These are phyloP conservation scores for Aureobasidium sp. DNA, from an alignment of 2,329 filamentous ascomycete species.

Conservation along the genomic window DNA sequence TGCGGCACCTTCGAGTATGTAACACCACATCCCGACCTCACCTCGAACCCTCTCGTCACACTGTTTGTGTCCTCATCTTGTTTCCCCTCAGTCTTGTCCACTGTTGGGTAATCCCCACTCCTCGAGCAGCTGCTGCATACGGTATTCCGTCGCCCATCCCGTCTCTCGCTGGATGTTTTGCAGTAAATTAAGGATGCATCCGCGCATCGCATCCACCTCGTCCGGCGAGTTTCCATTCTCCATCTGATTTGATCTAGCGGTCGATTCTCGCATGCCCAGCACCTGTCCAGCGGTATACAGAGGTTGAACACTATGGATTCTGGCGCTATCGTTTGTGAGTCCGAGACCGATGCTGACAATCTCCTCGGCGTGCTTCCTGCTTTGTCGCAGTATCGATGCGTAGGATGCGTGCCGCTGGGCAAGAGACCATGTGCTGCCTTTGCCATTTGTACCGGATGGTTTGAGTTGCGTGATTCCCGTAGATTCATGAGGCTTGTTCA, in stretches of 20 bases:
- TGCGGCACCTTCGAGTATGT: neutral
- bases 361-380: conserved; percentile 52
- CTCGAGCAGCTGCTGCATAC: conserved; percentile 47
- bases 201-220: conserved; percentile 41
- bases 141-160: conserved; percentile 58
- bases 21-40: neutral
- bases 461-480: conserved; percentile 27
- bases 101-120: conserved; percentile 35
- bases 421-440: conserved; percentile 38
- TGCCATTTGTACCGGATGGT: neutral
- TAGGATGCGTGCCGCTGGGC: conserved; percentile 51
- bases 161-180: conserved; percentile 55
- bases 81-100: neutral
- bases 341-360: conserved; percentile 55
- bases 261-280: conserved; percentile 33
- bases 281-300: conserved; percentile 58
- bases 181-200: conserved; percentile 49
- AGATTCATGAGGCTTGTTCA: conserved; percentile 53
- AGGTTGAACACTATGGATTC: conserved; percentile 53
- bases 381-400: conserved; percentile 49
- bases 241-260: conserved; percentile 21
- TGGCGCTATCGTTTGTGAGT: conserved; percentile 49
- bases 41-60: neutral
- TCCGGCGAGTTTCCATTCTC: conserved; percentile 20
- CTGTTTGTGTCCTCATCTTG: neutral